Evolutionary conservation across 192 early-diverging fungal genomes (phyloP).

Genomic region (Gamsiella multidivaricata): DNA sequence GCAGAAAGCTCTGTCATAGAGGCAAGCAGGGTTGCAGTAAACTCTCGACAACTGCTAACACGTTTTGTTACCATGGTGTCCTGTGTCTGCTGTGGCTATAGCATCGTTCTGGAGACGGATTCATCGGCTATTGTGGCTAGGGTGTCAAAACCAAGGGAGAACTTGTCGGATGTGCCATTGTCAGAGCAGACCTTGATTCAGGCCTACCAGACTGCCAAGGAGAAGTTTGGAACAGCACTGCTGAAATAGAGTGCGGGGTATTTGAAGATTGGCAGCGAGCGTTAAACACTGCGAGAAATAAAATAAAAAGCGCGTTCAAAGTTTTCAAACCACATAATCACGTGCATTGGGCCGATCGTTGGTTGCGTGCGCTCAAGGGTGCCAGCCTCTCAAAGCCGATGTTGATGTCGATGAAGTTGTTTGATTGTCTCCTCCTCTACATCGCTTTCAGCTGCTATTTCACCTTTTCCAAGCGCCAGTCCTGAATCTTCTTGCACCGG

Average conservation of each 20-base stretch:
- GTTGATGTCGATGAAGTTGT: too few relatives aligned
- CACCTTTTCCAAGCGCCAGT: too few relatives aligned
- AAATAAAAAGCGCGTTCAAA: too few relatives aligned
- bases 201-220: conserved; percentile 82
- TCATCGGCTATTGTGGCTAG: conserved; percentile 78
- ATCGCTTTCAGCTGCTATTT: too few relatives aligned
- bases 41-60: not conserved
- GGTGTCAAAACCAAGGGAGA: conserved; percentile 80
- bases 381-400: too few relatives aligned
- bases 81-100: conserved; percentile 8
- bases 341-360: too few relatives aligned
- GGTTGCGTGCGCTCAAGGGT: too few relatives aligned
- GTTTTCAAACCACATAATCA: too few relatives aligned
- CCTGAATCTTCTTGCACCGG: not conserved
- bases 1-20: too few relatives aligned
- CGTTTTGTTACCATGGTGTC: not conserved
- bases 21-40: not conserved
- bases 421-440: too few relatives aligned
- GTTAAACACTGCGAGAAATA: too few relatives aligned
- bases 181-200: conserved; percentile 81
- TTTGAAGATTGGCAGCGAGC: too few relatives aligned
- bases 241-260: conserved; percentile 53
- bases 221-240: conserved; percentile 74
- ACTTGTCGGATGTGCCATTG: conserved; percentile 77
- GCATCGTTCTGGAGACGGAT: conserved; percentile 82